Conservation (phyloP, 192 early-diverging fungal genomes). For the Rhizophagus clarus region DNA sequence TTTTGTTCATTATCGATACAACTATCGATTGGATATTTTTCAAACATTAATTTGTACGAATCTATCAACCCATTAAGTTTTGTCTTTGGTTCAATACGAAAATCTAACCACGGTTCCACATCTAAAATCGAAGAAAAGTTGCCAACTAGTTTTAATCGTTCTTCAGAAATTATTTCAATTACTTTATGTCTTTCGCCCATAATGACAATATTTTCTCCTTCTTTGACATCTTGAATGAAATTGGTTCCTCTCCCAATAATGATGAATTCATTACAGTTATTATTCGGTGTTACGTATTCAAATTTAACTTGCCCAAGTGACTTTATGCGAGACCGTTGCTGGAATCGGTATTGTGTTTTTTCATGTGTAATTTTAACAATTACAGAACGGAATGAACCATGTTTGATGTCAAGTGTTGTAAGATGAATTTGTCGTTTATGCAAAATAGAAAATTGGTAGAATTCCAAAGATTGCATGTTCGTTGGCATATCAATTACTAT, state of each 20-base stretch:
- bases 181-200: background rate
- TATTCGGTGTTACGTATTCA: no score
- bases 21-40: constrained; percentile 3
- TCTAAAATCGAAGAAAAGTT: background rate
- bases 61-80: constrained; percentile 2
- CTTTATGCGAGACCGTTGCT: background rate
- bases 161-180: constrained; percentile 10
- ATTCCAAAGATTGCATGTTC: background rate
- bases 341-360: constrained; percentile 19
- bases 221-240: background rate
- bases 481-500: background rate
- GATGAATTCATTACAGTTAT: background rate
- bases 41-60: constrained; percentile 13
- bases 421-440: constrained; percentile 11
- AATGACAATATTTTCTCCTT: constrained; percentile 23
- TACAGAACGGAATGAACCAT: background rate
- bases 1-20: background rate
- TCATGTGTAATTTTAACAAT: constrained; percentile 10
- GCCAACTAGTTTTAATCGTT: background rate
- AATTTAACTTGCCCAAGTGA: constrained; percentile 7
- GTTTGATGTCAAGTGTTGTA: background rate
- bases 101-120: background rate
- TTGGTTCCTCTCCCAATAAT: constrained; percentile 9
- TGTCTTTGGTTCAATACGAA: background rate
- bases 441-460: background rate